Evolutionary conservation across 345 rosid genomes (phyloP).

Genomic region (Populus alba): DNA sequence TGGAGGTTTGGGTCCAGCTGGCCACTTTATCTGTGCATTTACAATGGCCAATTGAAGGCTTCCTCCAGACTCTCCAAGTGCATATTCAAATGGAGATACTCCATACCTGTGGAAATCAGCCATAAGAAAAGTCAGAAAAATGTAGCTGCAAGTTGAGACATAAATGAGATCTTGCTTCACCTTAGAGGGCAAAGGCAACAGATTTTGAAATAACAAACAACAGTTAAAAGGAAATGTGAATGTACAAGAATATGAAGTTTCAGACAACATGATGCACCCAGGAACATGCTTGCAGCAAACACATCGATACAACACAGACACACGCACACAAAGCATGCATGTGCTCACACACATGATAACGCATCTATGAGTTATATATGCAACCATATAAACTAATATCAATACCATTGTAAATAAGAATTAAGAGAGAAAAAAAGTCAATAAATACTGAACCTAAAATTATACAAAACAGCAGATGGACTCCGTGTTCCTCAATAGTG

Average conservation of each 20-base stretch:
- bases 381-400: background rate
- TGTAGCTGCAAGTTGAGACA: background rate
- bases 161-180: background rate
- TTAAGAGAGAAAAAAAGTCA: background rate
- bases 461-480: background rate
- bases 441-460: background rate
- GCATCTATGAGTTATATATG: background rate
- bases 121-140: background rate
- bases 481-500: background rate
- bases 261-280: background rate
- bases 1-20: constrained; percentile 77
- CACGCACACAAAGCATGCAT: background rate
- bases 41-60: constrained; percentile 87
- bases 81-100: constrained; percentile 91
- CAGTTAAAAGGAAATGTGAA: background rate
- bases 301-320: background rate
- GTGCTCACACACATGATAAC: background rate
- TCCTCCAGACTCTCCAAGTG: constrained; percentile 95
- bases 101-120: constrained; percentile 61
- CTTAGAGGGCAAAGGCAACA: background rate
- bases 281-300: background rate
- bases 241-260: background rate
- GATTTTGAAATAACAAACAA: background rate
- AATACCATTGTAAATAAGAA: background rate
- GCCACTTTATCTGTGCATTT: constrained; percentile 98